These are phyloP conservation scores for Sclerotinia subarctica DNA, from an alignment of 2,329 filamentous ascomycete genomes.

Conservation along the genomic window DNA sequence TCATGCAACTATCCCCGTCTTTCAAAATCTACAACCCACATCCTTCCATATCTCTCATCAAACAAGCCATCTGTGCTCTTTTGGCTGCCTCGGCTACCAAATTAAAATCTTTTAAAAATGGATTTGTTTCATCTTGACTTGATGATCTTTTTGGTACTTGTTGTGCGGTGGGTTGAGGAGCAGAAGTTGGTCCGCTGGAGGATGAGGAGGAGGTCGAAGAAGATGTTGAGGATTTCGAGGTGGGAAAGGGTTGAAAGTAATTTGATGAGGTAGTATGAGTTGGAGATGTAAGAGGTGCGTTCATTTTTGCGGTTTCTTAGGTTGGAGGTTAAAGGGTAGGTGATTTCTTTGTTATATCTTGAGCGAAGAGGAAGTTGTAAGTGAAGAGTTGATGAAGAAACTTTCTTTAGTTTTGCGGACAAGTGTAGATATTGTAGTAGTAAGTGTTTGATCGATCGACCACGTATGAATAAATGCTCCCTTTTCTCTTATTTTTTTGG, in stretches of 20 bases:
- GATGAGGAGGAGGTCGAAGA: slow-evolving; percentile 15
- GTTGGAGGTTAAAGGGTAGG: background rate
- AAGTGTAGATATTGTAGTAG: background rate
- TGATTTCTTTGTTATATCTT: background rate
- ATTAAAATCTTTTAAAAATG: slow-evolving; percentile 76
- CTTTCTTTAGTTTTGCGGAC: background rate
- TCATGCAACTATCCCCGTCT: background rate
- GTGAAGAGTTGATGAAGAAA: background rate
- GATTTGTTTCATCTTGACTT: slow-evolving; percentile 50
- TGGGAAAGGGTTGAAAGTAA: slow-evolving; percentile 23
- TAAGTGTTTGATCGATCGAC: background rate
- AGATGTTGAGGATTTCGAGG: slow-evolving; percentile 23
- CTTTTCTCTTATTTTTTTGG: background rate
- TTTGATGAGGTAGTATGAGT: slow-evolving; percentile 35
- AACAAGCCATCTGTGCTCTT: slow-evolving; percentile 82
- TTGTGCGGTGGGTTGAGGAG: slow-evolving; percentile 24
- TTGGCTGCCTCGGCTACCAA: slow-evolving; percentile 91
- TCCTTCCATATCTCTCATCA: slow-evolving; percentile 80
- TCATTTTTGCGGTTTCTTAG: slow-evolving; percentile 10
- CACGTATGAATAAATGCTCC: background rate
- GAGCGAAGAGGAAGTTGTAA: background rate
- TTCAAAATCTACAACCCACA: slow-evolving; percentile 25
- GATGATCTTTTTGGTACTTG: slow-evolving; percentile 20
- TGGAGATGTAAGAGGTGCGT: slow-evolving; percentile 17
- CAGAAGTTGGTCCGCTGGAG: slow-evolving; percentile 23